A percentile compares a stretch with the other conserved stretches of the same genome.
Conservation (phyloP, 768 basidiomycete species). For the Podaxis carcinomalis region DNA sequence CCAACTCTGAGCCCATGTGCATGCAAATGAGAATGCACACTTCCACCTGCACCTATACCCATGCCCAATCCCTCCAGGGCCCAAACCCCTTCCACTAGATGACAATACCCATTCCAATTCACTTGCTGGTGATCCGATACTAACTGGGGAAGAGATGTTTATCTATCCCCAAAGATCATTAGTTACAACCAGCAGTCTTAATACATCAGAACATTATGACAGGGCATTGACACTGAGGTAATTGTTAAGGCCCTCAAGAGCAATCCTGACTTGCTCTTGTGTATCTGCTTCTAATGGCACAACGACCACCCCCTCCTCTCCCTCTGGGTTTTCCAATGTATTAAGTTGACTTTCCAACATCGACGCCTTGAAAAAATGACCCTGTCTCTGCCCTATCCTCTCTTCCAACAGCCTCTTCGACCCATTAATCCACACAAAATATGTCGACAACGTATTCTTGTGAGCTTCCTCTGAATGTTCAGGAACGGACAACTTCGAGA, state of each 20-base stretch:
- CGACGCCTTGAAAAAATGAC: constrained; percentile 79
- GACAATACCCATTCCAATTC: no score
- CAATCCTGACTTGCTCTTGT: constrained; percentile 49
- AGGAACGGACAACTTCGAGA: constrained; percentile 20
- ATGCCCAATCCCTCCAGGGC: no score
- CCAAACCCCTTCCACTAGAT: no score
- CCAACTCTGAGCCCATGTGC: no score
- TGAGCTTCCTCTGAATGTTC: constrained; percentile 23
- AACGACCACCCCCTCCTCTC: constrained; percentile 63
- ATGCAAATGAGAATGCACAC: no score
- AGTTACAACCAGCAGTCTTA: no score
- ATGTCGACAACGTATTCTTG: constrained; percentile 46
- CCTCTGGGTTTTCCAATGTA: constrained; percentile 66
- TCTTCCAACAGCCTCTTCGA: constrained; percentile 48
- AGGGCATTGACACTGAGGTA: background rate
- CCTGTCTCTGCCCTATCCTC: constrained; percentile 58
- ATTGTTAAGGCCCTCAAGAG: constrained; percentile 34
- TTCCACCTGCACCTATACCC: no score
- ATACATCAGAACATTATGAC: no score
- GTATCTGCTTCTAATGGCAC: constrained; percentile 52
- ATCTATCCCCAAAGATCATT: no score
- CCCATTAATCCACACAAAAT: constrained; percentile 80
- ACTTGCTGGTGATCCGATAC: no score
- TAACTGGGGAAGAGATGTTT: no score
- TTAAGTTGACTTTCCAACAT: constrained; percentile 81